Evolutionary conservation across 176 grass and related monocot species (phyloP), one percentile per base, ranked within the genome.

Genomic region (Phoenix roebelenii): DNA sequence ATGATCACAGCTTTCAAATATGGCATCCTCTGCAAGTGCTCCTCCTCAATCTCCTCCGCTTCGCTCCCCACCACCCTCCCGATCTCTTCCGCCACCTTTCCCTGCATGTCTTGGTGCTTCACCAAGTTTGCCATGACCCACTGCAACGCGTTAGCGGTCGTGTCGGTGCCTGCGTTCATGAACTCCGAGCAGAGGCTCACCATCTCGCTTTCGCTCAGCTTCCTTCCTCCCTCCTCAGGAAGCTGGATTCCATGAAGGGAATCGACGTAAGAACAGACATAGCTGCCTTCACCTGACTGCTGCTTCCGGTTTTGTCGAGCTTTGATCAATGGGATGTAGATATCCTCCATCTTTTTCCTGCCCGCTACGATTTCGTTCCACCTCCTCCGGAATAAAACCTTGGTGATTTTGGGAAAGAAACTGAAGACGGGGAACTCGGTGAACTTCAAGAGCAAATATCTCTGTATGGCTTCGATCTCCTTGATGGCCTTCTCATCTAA

Each of bases 81-180:
- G 25, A 72, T 79, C 50, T 79, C 77, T 16, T 68, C 68, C 66
- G 64, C 76, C 14, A 90, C 50, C 55, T 70, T 86, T 18, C 58
- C 51, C 17, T 83, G 83, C 16, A 86, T n/a, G 15, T 58, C 64
- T 4, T 64, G 72, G 24, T 59, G 62, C 23, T 26, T 77, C 35
- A 86, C 79, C 0, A 91, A 59, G 59, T 91, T 73, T 0, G 76
- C 87, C 87, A 91, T 83, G 83, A 86, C 74, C 87, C 87, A 91
- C 75, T 91, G 74, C 26, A 91, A 54, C 52, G 66, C 30, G 1
- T 73, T 86, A 18, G 58, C 54, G 16, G 79, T 83, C 1, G 70
- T 64, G 66, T 92, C 73, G 23, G 73, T 77, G 5, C 72, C 73
- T 16, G 5, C 83, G 55, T 50, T 92, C 4, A 86, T 15, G 69